Evolutionary conservation across 1,284 basidiomycete genomes (phyloP), one percentile per base, ranked within the genome.

Genomic region (Irpex rosettiformis): DNA sequence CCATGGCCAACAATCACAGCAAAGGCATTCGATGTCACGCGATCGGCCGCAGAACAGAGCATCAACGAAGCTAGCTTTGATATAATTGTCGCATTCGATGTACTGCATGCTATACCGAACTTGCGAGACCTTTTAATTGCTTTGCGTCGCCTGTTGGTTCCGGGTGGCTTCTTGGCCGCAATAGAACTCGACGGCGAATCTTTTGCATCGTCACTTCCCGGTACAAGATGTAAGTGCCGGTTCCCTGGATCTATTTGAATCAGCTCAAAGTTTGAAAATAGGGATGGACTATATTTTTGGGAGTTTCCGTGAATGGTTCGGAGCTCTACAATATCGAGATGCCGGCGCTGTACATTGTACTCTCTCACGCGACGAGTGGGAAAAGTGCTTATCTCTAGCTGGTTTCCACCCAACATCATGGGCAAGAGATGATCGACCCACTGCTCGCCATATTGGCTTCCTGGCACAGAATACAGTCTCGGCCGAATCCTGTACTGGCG

Each of bases 21-120:
- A 8, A 47, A 51, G 8, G 61, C 61, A 1, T 64, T 65, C 33
- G 66, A 69, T 53, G 58, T 64, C 49, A 66, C 49, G 18, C 49
- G 56, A 22, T 54, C 64, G 3, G 40, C 61, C 4, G 61, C 60
- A 21, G 55, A 63, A 43, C 66, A 69, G 57, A 57, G 55, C 6
- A 42, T 69, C 2, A 58, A 63, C 7, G 57, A 64, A 1, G 59
- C 55, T 2, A 66, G 61, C n/a, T 68, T 68, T 47, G 66, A 68
- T 47, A 62, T 69, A 27, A 53, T 69, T 40, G 61, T 61, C 21
- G 66, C 64, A 2, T 61, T 68, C 21, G 64, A 69, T 56, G 61
- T 63, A 6, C 56, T 68, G 1, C 67, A 66, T 56, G 59, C 61
- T 6, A 59, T 55, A n/a, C 54, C 62, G 8, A 47, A 58, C 47